phyloP scores from a whole-genome alignment of 108 stramenopile species.

The Cyclotella cryptica region DNA sequence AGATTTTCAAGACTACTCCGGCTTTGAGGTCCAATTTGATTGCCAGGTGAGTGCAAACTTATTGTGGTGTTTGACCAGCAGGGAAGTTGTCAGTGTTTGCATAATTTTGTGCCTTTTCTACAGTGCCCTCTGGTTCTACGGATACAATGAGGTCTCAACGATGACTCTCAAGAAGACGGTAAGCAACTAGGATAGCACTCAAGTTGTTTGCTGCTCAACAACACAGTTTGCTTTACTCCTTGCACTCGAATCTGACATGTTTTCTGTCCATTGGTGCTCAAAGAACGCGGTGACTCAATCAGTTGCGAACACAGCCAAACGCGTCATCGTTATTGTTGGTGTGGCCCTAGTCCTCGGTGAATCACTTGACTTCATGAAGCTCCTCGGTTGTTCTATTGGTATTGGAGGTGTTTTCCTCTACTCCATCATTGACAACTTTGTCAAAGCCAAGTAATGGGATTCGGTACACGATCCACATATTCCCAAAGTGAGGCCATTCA shows the following conservation, averaged over 20 bases:
- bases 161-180: constrained; percentile 73
- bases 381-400: constrained; percentile 64
- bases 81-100: no score
- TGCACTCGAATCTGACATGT: not conserved
- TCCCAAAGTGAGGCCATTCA: no score
- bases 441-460: constrained; percentile 15
- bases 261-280: not conserved
- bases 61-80: not conserved
- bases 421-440: constrained; percentile 40
- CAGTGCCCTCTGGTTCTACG: constrained; percentile 64
- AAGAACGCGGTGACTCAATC: constrained; percentile 64
- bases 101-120: no score
- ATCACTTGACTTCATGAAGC: constrained; percentile 59
- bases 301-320: constrained; percentile 76
- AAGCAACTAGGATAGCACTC: not conserved
- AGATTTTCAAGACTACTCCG: constrained; percentile 56
- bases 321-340: constrained; percentile 73
- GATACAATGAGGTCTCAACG: constrained; percentile 71
- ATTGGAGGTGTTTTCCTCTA: constrained; percentile 94
- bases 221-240: not conserved
- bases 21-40: constrained; percentile 56
- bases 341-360: constrained; percentile 66
- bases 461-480: no score
- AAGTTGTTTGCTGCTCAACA: not conserved
- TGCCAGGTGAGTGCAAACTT: constrained; percentile 33